Evolutionary conservation across 768 basidiomycete species (phyloP).

Genomic region (Lactarius trivialis): DNA sequence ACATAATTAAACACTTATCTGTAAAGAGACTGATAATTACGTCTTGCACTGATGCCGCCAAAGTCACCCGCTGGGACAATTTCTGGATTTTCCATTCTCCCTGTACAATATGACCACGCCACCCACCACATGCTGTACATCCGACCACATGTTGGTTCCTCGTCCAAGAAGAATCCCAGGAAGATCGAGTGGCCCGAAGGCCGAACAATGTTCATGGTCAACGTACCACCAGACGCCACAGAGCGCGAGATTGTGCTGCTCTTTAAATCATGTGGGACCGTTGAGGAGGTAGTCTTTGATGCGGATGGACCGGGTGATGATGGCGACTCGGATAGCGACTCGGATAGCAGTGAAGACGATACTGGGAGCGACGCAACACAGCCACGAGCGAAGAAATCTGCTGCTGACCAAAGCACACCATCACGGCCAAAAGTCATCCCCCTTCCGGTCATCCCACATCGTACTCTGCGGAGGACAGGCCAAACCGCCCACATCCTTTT

Average conservation of each 20-base stretch:
- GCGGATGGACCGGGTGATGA: conserved; percentile 35
- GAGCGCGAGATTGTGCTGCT: conserved; percentile 70
- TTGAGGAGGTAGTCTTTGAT: conserved; percentile 70
- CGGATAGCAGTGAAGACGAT: conserved; percentile 27
- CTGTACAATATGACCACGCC: conserved; percentile 34
- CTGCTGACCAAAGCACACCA: conserved; percentile 17
- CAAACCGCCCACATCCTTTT: conserved; percentile 64
- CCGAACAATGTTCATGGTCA: conserved; percentile 82
- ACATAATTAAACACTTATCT: not conserved
- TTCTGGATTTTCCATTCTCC: conserved; percentile 45
- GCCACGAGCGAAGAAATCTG: conserved; percentile 27
- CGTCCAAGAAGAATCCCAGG: conserved; percentile 34
- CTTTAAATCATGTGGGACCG: conserved; percentile 71
- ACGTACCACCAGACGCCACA: conserved; percentile 83
- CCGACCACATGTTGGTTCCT: conserved; percentile 48
- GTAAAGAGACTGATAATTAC: not conserved
- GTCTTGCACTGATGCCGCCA: not conserved
- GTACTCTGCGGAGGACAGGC: conserved; percentile 57
- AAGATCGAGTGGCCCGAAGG: conserved; percentile 38
- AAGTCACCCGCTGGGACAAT: conserved; percentile 19
- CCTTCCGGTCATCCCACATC: conserved; percentile 47
- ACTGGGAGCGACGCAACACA: conserved; percentile 27
- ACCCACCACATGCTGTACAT: conserved; percentile 72
- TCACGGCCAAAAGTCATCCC: conserved; percentile 48
- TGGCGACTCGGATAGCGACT: conserved; percentile 34